These are phyloP conservation scores for Blastomyces silverae DNA, from an alignment of 2,329 filamentous ascomycete species.

Conservation along the genomic window DNA sequence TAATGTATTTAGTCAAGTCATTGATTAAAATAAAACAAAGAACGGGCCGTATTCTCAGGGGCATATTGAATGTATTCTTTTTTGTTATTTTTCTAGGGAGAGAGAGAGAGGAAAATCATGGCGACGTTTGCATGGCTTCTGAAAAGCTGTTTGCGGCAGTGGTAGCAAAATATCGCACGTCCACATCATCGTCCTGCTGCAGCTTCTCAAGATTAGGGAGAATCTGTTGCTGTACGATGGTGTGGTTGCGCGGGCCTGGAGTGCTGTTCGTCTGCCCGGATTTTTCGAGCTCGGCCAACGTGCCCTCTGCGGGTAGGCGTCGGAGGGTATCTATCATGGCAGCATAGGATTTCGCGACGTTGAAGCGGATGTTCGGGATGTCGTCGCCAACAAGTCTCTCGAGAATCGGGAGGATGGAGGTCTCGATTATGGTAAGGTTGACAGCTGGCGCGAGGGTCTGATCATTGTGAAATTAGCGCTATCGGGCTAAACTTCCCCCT, in stretches of 20 bases:
- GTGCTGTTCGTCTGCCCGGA: conserved; percentile 45
- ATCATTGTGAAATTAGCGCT: conserved; percentile 7
- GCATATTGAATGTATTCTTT: not conserved
- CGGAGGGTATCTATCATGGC: conserved; percentile 87
- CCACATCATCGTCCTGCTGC: conserved; percentile 94
- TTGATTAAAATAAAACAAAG: not conserved
- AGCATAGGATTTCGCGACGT: conserved; percentile 95
- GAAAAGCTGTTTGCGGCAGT: conserved; percentile 61
- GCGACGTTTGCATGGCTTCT: conserved; percentile 52
- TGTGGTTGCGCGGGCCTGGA: conserved; percentile 64
- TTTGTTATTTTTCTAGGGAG: not conserved
- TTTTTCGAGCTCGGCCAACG: conserved; percentile 78
- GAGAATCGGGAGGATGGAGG: conserved; percentile 90
- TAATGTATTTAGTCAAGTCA: conserved; percentile 4
- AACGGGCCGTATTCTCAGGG: not conserved
- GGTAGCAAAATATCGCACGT: conserved; percentile 95
- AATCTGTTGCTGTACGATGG: conserved; percentile 79
- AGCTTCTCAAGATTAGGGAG: conserved; percentile 88
- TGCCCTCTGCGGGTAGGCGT: conserved; percentile 81
- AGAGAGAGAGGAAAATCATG: conserved; percentile 29
- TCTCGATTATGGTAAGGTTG: conserved; percentile 84
- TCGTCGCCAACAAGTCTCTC: conserved; percentile 89
- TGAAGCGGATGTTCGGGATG: conserved; percentile 98
- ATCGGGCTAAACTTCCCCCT: not conserved
- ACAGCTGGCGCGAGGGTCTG: conserved; percentile 92